Base-by-base conservation (phyloP, 2,329 filamentous ascomycete species). In the Phoma sp. region DNA sequence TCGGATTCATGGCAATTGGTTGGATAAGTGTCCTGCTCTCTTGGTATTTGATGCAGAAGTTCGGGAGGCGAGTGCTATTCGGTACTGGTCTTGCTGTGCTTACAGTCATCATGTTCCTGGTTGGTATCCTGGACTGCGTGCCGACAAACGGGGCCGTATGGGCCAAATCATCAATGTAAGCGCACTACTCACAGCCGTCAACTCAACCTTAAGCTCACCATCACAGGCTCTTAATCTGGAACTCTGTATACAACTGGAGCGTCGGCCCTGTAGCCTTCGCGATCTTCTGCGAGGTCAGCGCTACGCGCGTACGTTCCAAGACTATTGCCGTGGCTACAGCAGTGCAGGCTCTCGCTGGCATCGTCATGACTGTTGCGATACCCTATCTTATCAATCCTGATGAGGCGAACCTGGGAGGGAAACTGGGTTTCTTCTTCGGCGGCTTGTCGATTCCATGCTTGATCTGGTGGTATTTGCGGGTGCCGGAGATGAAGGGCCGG, bases 221-320 rank as follows among this genome's bases (percentile, higher is more conserved):
- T n/a, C 8, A 7, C 18, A 56, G 53, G 47, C 53, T 56, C 23
- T 36, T 56, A 22, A 32, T 56, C 0, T 56, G 53, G 47, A 56
- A 56, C 0, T 77, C 93, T 33, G 85, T 88, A 67, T 96, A 96
- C 75, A 90, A 96, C 71, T 80, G 91, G 41, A 89, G 89, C 0
- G 90, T 96, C 37, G 91, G 91, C 23, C 93, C 91, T 0, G 89
- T 96, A 4, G 90, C 89, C 71, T 96, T 93, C 76, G 93, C 90
- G 0, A 83, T 96, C 7, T 90, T 96, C 3, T 84, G 89, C 1
- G 91, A 56, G 96, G 73, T 75, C 93, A 35, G 91, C 90, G 1
- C 90, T 89, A 1, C 84, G 88, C n/a, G 53, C 4, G 53, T 56
- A 83, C 90, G 7, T 81, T 96, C 36, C 88, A 92, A 70, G 91